Conservation (phyloP, 176 grass and related monocot genomes). For the Raddia distichophylla region DNA sequence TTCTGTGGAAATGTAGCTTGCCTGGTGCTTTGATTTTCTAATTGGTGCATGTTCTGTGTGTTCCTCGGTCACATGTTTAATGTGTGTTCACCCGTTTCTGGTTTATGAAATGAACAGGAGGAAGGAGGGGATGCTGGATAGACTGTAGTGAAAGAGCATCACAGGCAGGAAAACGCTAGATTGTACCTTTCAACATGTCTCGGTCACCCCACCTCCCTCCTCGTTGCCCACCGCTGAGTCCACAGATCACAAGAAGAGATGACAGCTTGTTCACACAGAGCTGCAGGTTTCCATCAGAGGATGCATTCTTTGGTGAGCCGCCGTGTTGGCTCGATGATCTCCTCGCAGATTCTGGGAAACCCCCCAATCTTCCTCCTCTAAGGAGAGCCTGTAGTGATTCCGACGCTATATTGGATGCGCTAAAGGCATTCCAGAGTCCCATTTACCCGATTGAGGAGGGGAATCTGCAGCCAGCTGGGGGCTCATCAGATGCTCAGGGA, state of each 20-base stretch:
- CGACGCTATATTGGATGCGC: slow-evolving; percentile 66
- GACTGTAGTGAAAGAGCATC: slow-evolving; percentile 30
- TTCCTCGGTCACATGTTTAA: slow-evolving; percentile 41
- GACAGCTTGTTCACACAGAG: slow-evolving; percentile 56
- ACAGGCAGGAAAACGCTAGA: slow-evolving; percentile 11
- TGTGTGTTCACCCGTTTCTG: slow-evolving; percentile 30
- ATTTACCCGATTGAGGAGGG: slow-evolving; percentile 54
- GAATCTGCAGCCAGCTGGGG: slow-evolving; percentile 37
- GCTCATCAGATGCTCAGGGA: slow-evolving; percentile 22
- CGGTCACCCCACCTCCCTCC: slow-evolving; percentile 85
- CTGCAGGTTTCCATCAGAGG: slow-evolving; percentile 58
- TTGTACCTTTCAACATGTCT: slow-evolving; percentile 62
- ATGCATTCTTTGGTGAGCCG: slow-evolving; percentile 51
- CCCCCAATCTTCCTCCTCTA: slow-evolving; percentile 49
- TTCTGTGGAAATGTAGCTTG: slow-evolving; percentile 36
- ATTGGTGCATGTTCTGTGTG: slow-evolving; percentile 27
- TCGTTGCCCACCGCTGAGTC: slow-evolving; percentile 65
- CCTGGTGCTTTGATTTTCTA: slow-evolving; percentile 29
- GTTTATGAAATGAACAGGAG: slow-evolving; percentile 44
- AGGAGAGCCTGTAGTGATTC: slow-evolving; percentile 91
- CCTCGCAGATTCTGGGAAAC: slow-evolving; percentile 59
- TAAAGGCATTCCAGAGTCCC: slow-evolving; percentile 47
- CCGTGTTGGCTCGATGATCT: slow-evolving; percentile 88
- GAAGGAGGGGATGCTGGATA: slow-evolving; percentile 38
- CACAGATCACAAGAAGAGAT: slow-evolving; percentile 59